These are phyloP conservation scores for Salix viminalis DNA, from an alignment of 345 rosid species.

Conservation along the genomic window DNA sequence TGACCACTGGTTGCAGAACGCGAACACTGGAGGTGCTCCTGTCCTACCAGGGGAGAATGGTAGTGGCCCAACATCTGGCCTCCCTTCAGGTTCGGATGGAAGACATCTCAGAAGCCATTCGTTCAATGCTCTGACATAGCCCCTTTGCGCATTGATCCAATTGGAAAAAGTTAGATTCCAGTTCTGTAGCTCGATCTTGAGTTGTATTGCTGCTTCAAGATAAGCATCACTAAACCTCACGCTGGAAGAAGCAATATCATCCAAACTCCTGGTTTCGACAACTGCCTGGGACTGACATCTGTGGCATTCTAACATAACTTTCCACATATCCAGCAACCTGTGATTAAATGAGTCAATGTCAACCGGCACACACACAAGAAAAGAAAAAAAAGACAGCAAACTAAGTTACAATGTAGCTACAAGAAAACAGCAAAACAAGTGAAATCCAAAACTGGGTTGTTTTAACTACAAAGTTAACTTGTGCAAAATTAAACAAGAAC, in stretches of 20 bases:
- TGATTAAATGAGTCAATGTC: background rate
- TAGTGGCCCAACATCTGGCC: slow-evolving; percentile 24
- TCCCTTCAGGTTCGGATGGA: slow-evolving; percentile 43
- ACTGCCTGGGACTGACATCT: slow-evolving; percentile 36
- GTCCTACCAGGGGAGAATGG: slow-evolving; percentile 34
- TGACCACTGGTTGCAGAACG: slow-evolving; percentile 47
- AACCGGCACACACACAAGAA: background rate
- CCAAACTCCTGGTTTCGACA: slow-evolving; percentile 40
- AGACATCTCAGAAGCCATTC: slow-evolving; percentile 60
- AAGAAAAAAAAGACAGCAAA: background rate
- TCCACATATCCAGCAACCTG: slow-evolving; percentile 67
- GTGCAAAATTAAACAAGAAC: background rate
- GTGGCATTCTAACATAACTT: slow-evolving; percentile 59
- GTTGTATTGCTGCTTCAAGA: slow-evolving; percentile 49
- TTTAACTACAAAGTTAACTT: background rate
- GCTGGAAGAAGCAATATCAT: slow-evolving; percentile 28
- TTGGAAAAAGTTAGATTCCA: slow-evolving; percentile 44
- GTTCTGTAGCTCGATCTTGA: slow-evolving; percentile 53
- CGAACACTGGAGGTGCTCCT: slow-evolving; percentile 49
- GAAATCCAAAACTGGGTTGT: background rate
- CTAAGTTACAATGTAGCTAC: background rate
- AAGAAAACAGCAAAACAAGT: background rate
- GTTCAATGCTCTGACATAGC: slow-evolving; percentile 56
- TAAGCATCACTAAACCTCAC: slow-evolving; percentile 30
- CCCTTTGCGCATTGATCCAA: slow-evolving; percentile 53